These are phyloP conservation scores for Trypanosoma melophagium DNA, from an alignment of 208 protist genomes.

Conservation along the genomic window DNA sequence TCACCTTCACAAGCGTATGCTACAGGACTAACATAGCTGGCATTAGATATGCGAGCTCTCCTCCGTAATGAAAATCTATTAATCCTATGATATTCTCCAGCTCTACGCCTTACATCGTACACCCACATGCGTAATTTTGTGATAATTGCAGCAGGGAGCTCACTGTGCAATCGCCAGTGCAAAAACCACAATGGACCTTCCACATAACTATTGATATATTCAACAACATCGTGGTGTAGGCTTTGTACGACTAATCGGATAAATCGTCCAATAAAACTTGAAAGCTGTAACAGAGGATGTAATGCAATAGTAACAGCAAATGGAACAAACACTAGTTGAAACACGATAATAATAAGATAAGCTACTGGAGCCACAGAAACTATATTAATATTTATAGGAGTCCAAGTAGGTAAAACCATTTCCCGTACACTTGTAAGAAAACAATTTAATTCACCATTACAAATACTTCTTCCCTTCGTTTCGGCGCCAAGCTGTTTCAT, in stretches of 20 bases:
- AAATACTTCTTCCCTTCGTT: slow-evolving; percentile 23
- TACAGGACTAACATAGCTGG: slow-evolving; percentile 21
- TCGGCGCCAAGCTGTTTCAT: slow-evolving; percentile 43
- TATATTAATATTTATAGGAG: slow-evolving; percentile 42
- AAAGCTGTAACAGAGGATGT: slow-evolving; percentile 65
- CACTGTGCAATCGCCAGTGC: slow-evolving; percentile 48
- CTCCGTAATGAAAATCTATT: slow-evolving; percentile 9
- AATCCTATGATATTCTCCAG: too few species aligned
- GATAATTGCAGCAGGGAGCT: slow-evolving; percentile 39
- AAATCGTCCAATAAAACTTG: slow-evolving; percentile 76
- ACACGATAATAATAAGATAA: slow-evolving; percentile 50
- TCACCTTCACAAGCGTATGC: slow-evolving; percentile 6
- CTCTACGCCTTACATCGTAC: slow-evolving; percentile 20
- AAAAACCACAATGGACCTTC: slow-evolving; percentile 69
- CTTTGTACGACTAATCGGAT: slow-evolving; percentile 67
- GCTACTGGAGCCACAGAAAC: slow-evolving; percentile 44
- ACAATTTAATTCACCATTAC: slow-evolving; percentile 38
- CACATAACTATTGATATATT: slow-evolving; percentile 72
- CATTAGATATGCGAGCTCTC: slow-evolving; percentile 5
- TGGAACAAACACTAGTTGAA: slow-evolving; percentile 64
- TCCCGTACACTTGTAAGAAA: slow-evolving; percentile 57
- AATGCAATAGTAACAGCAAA: slow-evolving; percentile 55
- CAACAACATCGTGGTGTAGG: slow-evolving; percentile 71
- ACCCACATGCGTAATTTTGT: slow-evolving; percentile 54
- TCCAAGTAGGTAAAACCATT: slow-evolving; percentile 63